Conservation (phyloP, 768 basidiomycete species). For the Suillus alpinus region DNA sequence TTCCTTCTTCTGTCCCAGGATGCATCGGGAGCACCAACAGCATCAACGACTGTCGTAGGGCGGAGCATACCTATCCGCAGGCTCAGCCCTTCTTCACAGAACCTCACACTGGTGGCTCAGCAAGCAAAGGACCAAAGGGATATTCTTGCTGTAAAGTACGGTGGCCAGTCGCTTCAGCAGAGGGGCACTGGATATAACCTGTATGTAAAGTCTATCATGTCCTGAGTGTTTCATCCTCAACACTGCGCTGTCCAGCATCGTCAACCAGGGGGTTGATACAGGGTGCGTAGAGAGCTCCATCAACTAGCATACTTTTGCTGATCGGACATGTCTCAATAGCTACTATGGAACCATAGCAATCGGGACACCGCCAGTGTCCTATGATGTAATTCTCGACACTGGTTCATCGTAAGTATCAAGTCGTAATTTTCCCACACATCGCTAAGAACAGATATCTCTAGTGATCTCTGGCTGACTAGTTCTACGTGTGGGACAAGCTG, state of each 20-base stretch:
- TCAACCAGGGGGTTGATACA: conserved; percentile 61
- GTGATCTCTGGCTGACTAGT: conserved; percentile 45
- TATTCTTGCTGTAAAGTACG: conserved; percentile 43
- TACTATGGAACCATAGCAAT: conserved; percentile 30
- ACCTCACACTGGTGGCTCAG: neutral
- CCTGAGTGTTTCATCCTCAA: neutral
- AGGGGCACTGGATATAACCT: conserved; percentile 45
- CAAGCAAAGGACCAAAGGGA: conserved; percentile 42
- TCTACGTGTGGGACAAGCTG: conserved; percentile 24
- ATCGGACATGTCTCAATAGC: neutral
- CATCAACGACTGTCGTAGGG: neutral
- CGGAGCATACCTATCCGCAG: neutral
- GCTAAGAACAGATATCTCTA: conserved; percentile 16
- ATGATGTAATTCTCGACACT: conserved; percentile 47
- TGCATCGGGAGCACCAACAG: neutral
- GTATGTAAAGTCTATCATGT: conserved; percentile 28
- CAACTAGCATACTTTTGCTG: neutral
- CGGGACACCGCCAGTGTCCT: conserved; percentile 40
- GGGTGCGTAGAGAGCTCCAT: conserved; percentile 35
- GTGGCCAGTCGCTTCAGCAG: conserved; percentile 24
- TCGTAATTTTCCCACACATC: neutral
- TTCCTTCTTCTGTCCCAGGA: neutral
- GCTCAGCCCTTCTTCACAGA: neutral
- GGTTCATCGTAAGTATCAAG: conserved; percentile 25
- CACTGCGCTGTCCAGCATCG: conserved; percentile 36